Conservation (phyloP, 345 rosid species). For the Clausena lansium region DNA sequence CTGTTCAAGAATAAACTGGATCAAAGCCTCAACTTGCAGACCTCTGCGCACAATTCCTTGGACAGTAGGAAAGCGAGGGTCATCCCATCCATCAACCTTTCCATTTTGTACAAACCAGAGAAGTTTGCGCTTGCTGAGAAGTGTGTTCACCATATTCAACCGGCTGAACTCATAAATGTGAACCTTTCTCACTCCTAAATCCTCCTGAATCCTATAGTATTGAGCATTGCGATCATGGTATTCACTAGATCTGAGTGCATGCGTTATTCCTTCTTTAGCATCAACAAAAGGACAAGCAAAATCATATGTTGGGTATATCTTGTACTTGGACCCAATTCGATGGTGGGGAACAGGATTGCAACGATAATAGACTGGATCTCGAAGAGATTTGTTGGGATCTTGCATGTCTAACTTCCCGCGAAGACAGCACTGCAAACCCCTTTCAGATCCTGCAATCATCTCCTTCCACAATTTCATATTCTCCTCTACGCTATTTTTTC, state of each 20-base stretch:
- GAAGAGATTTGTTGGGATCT: slow-evolving; percentile 85
- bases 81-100: slow-evolving; percentile 94
- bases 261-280: slow-evolving; percentile 75
- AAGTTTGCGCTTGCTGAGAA: slow-evolving; percentile 88
- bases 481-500: slow-evolving; percentile 64
- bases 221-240: slow-evolving; percentile 91
- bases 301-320: slow-evolving; percentile 96
- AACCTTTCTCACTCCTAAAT: slow-evolving; percentile 73
- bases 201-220: slow-evolving; percentile 65
- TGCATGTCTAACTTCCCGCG: slow-evolving; percentile 95
- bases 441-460: slow-evolving; percentile 73
- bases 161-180: slow-evolving; percentile 71
- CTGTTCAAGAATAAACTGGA: slow-evolving; percentile 88
- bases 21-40: slow-evolving; percentile 73
- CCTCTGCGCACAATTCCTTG: slow-evolving; percentile 94
- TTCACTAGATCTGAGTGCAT: slow-evolving; percentile 83
- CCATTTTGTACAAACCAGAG: slow-evolving; percentile 84
- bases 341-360: slow-evolving; percentile 92
- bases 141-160: slow-evolving; percentile 76
- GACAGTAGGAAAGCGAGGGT: slow-evolving; percentile 90
- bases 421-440: slow-evolving; percentile 81
- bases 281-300: slow-evolving; percentile 97
- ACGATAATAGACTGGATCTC: slow-evolving; percentile 93
- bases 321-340: slow-evolving; percentile 79
- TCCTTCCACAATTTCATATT: slow-evolving; percentile 80